Percentiles rank a stretch among this genome's conserved stretches.
Conservation (phyloP, 2,329 filamentous ascomycete genomes). For the Botrytis fabae region DNA sequence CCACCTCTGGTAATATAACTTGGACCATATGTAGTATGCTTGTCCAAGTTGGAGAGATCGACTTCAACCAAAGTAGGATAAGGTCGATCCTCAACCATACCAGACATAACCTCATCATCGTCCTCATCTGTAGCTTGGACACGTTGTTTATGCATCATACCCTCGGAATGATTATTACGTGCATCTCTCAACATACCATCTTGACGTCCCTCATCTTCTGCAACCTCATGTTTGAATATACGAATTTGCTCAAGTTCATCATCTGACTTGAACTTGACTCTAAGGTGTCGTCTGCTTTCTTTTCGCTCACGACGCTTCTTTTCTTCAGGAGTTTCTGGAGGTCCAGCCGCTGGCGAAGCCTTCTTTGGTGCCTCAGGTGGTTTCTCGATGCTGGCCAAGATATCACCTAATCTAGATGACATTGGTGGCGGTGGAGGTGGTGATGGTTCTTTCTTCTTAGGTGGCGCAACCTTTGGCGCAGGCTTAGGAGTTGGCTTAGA, state of each 20-base stretch:
- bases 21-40: constrained; percentile 46
- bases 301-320: constrained; percentile 68
- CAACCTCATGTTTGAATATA: constrained; percentile 70
- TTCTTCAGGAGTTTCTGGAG: constrained; percentile 66
- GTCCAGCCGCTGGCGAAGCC: constrained; percentile 34
- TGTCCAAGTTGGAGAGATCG: constrained; percentile 45
- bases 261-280: constrained; percentile 71
- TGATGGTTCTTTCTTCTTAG: constrained; percentile 41
- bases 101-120: constrained; percentile 45
- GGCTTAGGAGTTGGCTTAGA: constrained; percentile 38
- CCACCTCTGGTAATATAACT: constrained; percentile 58
- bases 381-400: constrained; percentile 41
- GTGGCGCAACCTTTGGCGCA: constrained; percentile 37
- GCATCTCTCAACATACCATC: constrained; percentile 70
- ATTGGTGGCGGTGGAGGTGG: constrained; percentile 35
- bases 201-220: constrained; percentile 67
- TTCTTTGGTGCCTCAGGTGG: constrained; percentile 39
- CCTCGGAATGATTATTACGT: constrained; percentile 70
- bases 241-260: constrained; percentile 65
- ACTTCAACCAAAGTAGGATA: constrained; percentile 52
- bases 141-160: constrained; percentile 64
- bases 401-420: constrained; percentile 39
- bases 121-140: constrained; percentile 53
- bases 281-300: constrained; percentile 67
- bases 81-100: constrained; percentile 48